Evolutionary conservation across 2,329 filamentous ascomycete species (phyloP), one percentile per base, ranked within the genome.

Genomic region (Fusarium tanahbumbuense): DNA sequence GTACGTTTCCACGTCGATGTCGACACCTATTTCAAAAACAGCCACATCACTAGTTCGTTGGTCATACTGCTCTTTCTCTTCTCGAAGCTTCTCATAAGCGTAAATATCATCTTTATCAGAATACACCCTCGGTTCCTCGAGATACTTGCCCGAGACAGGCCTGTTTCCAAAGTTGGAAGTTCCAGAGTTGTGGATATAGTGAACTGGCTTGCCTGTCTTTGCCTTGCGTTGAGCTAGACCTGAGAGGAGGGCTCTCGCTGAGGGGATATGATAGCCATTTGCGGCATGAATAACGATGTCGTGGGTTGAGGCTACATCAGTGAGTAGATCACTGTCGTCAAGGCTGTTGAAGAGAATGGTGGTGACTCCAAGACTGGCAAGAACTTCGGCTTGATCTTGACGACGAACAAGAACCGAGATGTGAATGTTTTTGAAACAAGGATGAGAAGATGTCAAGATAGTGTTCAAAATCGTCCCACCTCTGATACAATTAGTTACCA

Each of bases 121-220:
- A n/a, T 64, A 59, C 1, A 22, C 27, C 1, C 18, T 49, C 0
- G 54, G 44, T 15, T 23, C 30, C 27, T 52, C 60, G 5, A 23
- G 22, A 11, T 64, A 49, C 7, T 15, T n/a, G 6, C 34, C 34
- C 0, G 61, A 64, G 9, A 58, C n/a, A 28, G 60, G 60, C 1
- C 32, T 30, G 1, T 64, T 47, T 2, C 60, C 46, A 37, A 64
- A 46, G 18, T 64, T 64, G 1, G 61, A 64, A 4, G 60, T 52
- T 2, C 61, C 60, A 8, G 61, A 64, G 32, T 49, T 64, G 30
- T 64, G 61, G 9, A 64, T 40, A 5, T 64, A 64, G 5, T 64
- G 45, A 1, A 58, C 52, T 3, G 54, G 5, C 2, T 13, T 25
- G 2, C 45, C 32, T 5, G 45, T 64, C 3, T 64, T 8, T 1